A percentile compares a stretch with the other conserved stretches of the same genome.
These are phyloP conservation scores for Quercus agrifolia DNA, from an alignment of 306 rosid species.

Conservation along the genomic window DNA sequence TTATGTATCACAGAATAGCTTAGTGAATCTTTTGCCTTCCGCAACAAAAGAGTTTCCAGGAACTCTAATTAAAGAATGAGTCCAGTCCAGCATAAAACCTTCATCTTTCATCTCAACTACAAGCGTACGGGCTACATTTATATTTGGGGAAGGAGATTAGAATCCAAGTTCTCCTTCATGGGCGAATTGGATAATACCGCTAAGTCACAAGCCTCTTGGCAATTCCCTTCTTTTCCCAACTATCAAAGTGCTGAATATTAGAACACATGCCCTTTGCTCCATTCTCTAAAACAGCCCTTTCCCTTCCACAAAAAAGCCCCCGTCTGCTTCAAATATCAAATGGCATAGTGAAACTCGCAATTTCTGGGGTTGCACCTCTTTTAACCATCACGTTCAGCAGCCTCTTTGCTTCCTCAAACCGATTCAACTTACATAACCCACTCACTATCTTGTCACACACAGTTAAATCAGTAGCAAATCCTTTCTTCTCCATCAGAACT, in stretches of 20 bases:
- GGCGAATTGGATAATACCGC: too few species aligned
- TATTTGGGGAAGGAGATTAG: too few species aligned
- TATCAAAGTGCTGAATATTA: neutral
- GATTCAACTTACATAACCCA: conserved; percentile 21
- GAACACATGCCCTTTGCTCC: neutral
- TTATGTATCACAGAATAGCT: neutral
- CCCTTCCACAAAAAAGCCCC: neutral
- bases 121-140: neutral
- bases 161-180: too few species aligned
- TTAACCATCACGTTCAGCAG: conserved; percentile 10
- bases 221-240: too few species aligned
- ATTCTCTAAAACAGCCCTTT: neutral
- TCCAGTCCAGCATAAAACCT: neutral
- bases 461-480: neutral
- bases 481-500: conserved; percentile 16
- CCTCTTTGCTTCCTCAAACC: conserved; percentile 16
- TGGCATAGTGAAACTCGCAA: neutral
- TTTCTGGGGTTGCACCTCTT: conserved; percentile 15
- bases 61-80: neutral
- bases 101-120: neutral
- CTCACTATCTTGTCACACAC: conserved; percentile 4
- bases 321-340: neutral
- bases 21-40: neutral
- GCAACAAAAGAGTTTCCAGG: neutral
- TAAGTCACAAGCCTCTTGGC: too few species aligned